Evolutionary conservation across 371 early-diverging fungal genomes (phyloP), one percentile per base, ranked within the genome.

Genomic region (Cladochytrium tenue): DNA sequence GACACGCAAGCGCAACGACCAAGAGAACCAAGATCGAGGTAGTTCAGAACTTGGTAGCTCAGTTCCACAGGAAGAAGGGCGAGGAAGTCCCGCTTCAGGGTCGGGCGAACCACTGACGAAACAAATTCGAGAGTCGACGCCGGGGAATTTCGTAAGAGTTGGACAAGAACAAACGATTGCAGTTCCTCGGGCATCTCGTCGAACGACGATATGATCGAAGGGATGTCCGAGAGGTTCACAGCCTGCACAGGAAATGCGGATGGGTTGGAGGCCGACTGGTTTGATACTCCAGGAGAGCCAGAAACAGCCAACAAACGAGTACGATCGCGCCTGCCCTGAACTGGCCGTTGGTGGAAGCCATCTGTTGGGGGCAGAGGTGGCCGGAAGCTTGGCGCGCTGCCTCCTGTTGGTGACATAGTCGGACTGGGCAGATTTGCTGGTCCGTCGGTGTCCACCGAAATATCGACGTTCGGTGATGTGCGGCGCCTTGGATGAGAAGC

Each of bases 21-120:
- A 32, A 97, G 80, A 32, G 90, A 81, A 13, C 77, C 70, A 7
- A 89, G 78, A 62, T 95, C 97, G 65, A 95, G 80, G 66, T 88
- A 90, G 25, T 82, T 75, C 30, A 96, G 81, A 57, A 96, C 84
- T 61, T 91, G 88, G 60, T 86, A 85, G 15, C 87, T 72, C 3
- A 95, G 76, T 66, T 92, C 90, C 13, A 81, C 66, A 0, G 98
- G 98, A 61, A 96, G 76, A 4, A 87, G 81, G 13, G 86, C 82
- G n/a, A 95, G 56, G 67, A 95, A 92, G 77, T 97, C 95, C 58
- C 88, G 83, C 70, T 92, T 91, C 64, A 96, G 83, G 3, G 88
- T 87, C 0, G 94, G 91, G 34, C 87, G 79, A 56, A 95, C 86
- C 13, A 90, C 73, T 17, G 88, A 85, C 63, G 88, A 84, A 3